Evolutionary conservation across 208 protist species (phyloP).

Genomic region (Borovskyia barvae): DNA sequence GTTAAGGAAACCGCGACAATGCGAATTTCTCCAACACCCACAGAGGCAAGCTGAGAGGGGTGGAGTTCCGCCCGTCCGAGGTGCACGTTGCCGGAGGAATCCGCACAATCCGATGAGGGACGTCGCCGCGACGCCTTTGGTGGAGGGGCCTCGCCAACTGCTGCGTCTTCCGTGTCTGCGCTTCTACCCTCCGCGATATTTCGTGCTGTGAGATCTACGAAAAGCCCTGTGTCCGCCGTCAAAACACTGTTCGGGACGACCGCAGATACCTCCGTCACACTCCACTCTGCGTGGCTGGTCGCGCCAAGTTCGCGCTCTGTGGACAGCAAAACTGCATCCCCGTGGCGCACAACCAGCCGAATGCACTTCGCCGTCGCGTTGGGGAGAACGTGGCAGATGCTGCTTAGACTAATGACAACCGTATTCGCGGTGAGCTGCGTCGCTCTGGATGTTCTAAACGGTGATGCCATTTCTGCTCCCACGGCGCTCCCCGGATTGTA

Average conservation of each 20-base stretch:
- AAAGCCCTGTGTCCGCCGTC: neutral
- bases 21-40: too few species aligned
- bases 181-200: conserved; percentile 10
- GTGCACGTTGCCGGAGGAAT: conserved; percentile 1
- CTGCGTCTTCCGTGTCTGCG: neutral
- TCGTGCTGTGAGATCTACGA: conserved; percentile 26
- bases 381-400: conserved; percentile 39
- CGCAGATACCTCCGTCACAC: conserved; percentile 34
- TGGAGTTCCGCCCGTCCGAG: conserved; percentile 17
- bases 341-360: conserved; percentile 37
- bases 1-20: too few species aligned
- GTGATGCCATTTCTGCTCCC: neutral
- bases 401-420: conserved; percentile 59
- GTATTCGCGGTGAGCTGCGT: conserved; percentile 1
- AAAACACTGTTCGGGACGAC: conserved; percentile 21
- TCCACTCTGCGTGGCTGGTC: conserved; percentile 42
- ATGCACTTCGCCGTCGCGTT: conserved; percentile 40
- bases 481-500: conserved; percentile 14
- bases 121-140: neutral
- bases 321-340: conserved; percentile 37
- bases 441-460: neutral
- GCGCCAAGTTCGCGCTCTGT: conserved; percentile 29
- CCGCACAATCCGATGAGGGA: neutral
- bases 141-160: neutral
- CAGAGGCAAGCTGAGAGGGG: neutral